These are phyloP conservation scores for Aspergillus neoniger DNA, from an alignment of 2,329 filamentous ascomycete genomes.

Conservation along the genomic window DNA sequence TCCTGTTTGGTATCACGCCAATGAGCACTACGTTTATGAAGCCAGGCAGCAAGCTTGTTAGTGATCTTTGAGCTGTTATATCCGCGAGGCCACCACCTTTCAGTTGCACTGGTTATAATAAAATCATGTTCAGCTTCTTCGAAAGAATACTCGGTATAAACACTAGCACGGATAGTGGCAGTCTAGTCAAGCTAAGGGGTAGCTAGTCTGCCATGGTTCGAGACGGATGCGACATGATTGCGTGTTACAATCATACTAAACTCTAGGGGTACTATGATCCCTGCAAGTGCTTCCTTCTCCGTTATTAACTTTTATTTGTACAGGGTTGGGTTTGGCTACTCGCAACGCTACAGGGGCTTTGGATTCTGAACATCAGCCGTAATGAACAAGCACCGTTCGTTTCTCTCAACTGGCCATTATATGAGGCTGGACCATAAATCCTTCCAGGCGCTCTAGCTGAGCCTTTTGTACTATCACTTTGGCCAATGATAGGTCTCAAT, in stretches of 20 bases:
- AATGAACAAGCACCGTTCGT: neutral
- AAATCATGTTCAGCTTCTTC: neutral
- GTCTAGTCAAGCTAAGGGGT: neutral
- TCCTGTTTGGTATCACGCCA: neutral
- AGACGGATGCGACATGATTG: neutral
- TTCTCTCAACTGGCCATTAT: neutral
- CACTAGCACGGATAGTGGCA: neutral
- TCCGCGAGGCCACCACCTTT: neutral
- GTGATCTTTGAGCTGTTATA: neutral
- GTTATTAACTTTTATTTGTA: neutral
- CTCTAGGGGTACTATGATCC: neutral
- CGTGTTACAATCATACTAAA: neutral
- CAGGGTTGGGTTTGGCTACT: neutral
- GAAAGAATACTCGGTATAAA: neutral
- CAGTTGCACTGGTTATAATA: neutral
- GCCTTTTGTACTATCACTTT: neutral
- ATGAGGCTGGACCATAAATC: neutral
- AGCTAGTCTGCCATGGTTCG: neutral
- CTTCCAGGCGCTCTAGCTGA: neutral
- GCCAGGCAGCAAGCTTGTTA: neutral
- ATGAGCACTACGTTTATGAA: neutral
- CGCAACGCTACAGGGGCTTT: neutral
- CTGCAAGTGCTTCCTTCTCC: neutral
- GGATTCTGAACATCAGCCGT: neutral
- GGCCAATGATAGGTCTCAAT: neutral